Percentiles rank a stretch among this genome's conserved stretches.
These are phyloP conservation scores for Neopestalotiopsis sp. DNA, from an alignment of 2,329 filamentous ascomycete species.

Conservation along the genomic window DNA sequence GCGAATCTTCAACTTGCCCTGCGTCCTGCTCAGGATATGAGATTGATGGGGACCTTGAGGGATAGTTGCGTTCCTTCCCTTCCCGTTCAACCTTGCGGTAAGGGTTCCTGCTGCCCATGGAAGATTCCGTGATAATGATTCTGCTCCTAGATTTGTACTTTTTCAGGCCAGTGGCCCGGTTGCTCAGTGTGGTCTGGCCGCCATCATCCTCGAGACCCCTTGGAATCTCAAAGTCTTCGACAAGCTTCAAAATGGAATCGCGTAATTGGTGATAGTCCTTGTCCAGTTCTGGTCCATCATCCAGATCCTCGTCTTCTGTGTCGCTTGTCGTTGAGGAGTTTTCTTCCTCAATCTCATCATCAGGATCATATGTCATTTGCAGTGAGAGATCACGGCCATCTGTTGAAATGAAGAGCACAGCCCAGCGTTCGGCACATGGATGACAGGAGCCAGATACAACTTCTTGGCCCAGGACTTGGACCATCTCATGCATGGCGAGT, in stretches of 20 bases:
- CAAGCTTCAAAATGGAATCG: constrained; percentile 79
- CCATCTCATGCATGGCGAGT: constrained; percentile 74
- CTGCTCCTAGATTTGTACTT: constrained; percentile 66
- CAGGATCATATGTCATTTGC: constrained; percentile 74
- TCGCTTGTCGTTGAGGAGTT: constrained; percentile 65
- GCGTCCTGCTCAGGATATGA: constrained; percentile 35
- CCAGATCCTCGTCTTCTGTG: constrained; percentile 66
- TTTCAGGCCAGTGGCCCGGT: constrained; percentile 67
- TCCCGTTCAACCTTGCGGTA: constrained; percentile 49
- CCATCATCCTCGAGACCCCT: constrained; percentile 67
- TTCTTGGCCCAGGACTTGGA: constrained; percentile 67
- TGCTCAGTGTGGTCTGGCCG: constrained; percentile 70
- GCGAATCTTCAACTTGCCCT: constrained; percentile 47
- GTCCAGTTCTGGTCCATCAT: constrained; percentile 68
- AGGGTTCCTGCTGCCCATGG: constrained; percentile 63
- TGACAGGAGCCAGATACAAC: constrained; percentile 72
- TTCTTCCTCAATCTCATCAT: constrained; percentile 69
- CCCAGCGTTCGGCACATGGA: constrained; percentile 83
- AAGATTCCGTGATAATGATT: constrained; percentile 56
- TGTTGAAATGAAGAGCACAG: constrained; percentile 77
- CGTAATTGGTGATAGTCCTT: constrained; percentile 83
- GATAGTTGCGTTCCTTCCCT: constrained; percentile 28
- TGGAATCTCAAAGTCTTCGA: constrained; percentile 83
- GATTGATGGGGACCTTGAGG: constrained; percentile 30
- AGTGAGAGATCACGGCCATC: constrained; percentile 74